phyloP scores from a whole-genome alignment of 139 green algal genomes.

The Auxenochlorella pyrenoidosa region DNA sequence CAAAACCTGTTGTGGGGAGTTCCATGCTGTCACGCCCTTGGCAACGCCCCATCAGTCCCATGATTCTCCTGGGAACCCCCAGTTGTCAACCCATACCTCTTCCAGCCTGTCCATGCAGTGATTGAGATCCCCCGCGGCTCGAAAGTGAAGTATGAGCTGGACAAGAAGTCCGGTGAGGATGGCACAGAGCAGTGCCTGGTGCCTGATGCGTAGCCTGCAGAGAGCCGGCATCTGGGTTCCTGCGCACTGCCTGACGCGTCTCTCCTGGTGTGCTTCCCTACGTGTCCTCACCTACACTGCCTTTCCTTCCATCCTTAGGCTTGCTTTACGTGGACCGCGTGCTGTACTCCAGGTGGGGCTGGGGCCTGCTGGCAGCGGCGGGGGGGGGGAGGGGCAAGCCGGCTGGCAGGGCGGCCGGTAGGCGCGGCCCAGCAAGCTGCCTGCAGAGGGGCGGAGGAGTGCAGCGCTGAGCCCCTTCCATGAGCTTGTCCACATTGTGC shows the following conservation, averaged over 20 bases:
- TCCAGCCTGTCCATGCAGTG: conserved; percentile 50
- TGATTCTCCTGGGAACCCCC: too few relatives aligned
- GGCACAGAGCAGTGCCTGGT: conserved; percentile 88
- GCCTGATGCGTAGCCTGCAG: conserved; percentile 8
- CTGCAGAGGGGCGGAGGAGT: too few relatives aligned
- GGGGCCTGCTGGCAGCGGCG: too few relatives aligned
- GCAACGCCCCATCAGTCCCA: background rate
- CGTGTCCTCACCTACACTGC: conserved; percentile 92
- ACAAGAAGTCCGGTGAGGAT: conserved; percentile 93
- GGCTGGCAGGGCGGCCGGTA: too few relatives aligned
- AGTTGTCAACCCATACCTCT: background rate
- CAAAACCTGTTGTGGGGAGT: too few relatives aligned
- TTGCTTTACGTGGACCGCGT: conserved; percentile 89
- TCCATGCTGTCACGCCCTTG: background rate
- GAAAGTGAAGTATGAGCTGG: conserved; percentile 96
- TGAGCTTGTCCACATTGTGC: too few relatives aligned
- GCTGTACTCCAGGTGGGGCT: conserved; percentile 90
- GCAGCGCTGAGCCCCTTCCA: too few relatives aligned
- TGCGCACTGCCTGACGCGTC: too few relatives aligned
- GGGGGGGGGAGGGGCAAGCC: too few relatives aligned
- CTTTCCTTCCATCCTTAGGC: conserved; percentile 4
- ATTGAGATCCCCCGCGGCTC: conserved; percentile 91
- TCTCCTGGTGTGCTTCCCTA: too few relatives aligned
- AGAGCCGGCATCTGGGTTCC: background rate
- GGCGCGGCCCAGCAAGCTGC: too few relatives aligned